Evolutionary conservation across 768 basidiomycete genomes (phyloP), one percentile per base, ranked within the genome.

Genomic region (Brasilioporus rufonigricans): DNA sequence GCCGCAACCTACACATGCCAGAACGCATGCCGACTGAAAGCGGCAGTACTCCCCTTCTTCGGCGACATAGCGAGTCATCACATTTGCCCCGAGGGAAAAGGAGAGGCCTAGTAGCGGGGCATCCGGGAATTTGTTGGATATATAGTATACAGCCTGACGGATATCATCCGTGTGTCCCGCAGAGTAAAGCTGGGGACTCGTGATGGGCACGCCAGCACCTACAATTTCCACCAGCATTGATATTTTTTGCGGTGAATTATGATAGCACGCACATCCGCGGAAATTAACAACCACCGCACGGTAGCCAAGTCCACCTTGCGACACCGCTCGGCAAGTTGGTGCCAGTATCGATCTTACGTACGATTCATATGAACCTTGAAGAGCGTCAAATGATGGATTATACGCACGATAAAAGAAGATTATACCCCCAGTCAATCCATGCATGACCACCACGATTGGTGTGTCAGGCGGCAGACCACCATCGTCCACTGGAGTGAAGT

Each of bases 1-100:
- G 16, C 21, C 33, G 19, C 21, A 43, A 77, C 87, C 69, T 73
- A 93, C 87, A 71, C 91, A 90, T 67, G 76, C 90, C 18, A 93
- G 73, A 18, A 79, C 82, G 72, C 85, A 87, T 29, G 82, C 89
- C 5, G 85, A 82, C 50, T 71, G 71, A 31, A 93, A 69, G 55
- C 87, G 80, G 63, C 83, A 81, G 21, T 74, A 63, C 35, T 76
- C 75, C 14, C 89, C 85, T 66, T 96, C 89, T 72, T 96, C 88
- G 5, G 89, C 93, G 48, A 95, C 74, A 70, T 97, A 97, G 58
- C 91, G 81, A 32, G 93, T 89, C 61, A 98, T 73, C 33, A 98
- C 89, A 67, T 91, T 93, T 40, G 94, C 90, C 40, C 96, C 97
- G 35, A 99, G 81, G 5, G 93, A 97, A 76, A 96, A 98, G 8